Evolutionary conservation across 352 stramenopile genomes (phyloP), one percentile per base, ranked within the genome.

Genomic region (Sclerospora graminicola): DNA sequence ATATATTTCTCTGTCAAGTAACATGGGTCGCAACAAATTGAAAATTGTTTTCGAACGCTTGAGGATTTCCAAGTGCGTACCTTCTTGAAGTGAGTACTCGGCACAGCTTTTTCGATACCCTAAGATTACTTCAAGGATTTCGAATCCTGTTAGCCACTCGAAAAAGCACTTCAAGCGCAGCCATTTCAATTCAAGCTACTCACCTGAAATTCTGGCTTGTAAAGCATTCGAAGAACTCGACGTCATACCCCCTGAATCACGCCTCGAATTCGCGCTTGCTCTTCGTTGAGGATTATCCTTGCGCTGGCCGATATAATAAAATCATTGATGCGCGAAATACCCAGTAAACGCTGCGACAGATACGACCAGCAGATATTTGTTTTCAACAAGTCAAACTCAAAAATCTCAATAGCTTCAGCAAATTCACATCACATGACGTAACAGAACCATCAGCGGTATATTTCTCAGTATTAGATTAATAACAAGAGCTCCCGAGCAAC

Each of bases 291-390:
- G 42, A 18, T 57, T 47, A 21, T 94, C 77, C 14, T 67, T 66
- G 15, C 72, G 62, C 23, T 89, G 69, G 72, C 69, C 73, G 87
- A 88, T n/a, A 46, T 48, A 23, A 89, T 88, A 37, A 89, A 63
- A 35, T 91, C 69, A 16, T 76, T 84, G 37, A 91, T 52, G 3
- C 80, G 76, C 13, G 69, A 65, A 31, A 94, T 66, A 13, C 82
- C 79, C 2, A 82, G 54, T 8, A 94, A 54, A 14, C 81, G 66
- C 45, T 90, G 79, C 0, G 63, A 63, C 27, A 94, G 60, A 41
- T 82, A 91, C 13, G 79, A 79, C 31, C 82, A 94, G 46, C 82
- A 91, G 23, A 94, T 77, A 45, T 82, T 83, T 55, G 83, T 86
- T 45, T 90, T 89, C 9, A 77, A 77, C n/a, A 91, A 32, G 41